phyloP scores from a whole-genome alignment of 805 yeast species.

The Yamadazyma phyllophila region DNA sequence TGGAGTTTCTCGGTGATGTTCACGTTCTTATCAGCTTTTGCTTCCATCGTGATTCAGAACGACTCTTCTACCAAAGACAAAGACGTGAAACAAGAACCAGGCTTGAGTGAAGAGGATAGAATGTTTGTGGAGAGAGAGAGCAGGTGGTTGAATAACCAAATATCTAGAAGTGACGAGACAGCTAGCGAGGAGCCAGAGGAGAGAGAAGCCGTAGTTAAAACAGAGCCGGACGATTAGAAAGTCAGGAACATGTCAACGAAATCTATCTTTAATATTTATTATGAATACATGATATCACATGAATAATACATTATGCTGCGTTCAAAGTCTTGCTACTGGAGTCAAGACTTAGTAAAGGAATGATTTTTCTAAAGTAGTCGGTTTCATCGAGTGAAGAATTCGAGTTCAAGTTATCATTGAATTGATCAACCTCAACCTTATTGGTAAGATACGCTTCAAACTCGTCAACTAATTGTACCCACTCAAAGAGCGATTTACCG shows the following conservation, averaged over 20 bases:
- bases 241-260: background rate
- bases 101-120: slow-evolving; percentile 2
- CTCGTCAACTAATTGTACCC: slow-evolving; percentile 46
- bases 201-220: background rate
- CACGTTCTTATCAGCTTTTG: slow-evolving; percentile 7
- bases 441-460: slow-evolving; percentile 40
- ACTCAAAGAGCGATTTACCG: slow-evolving; percentile 53
- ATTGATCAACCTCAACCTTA: slow-evolving; percentile 28
- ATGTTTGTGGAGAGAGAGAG: slow-evolving; percentile 1
- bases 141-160: slow-evolving; percentile 1
- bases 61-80: background rate
- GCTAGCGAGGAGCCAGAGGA: background rate
- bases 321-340: slow-evolving; percentile 28
- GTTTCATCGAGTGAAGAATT: slow-evolving; percentile 21
- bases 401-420: slow-evolving; percentile 12
- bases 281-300: background rate
- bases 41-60: background rate
- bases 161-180: slow-evolving; percentile 1
- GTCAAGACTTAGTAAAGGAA: slow-evolving; percentile 41
- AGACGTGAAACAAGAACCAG: background rate
- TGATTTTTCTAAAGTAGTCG: slow-evolving; percentile 34
- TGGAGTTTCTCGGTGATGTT: slow-evolving; percentile 38
- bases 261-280: background rate
- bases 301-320: slow-evolving; percentile 21
- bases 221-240: background rate